Percentiles rank a stretch among this genome's conserved stretches.
These are phyloP conservation scores for Excoecaria cochinchinensis DNA, from an alignment of 345 rosid species.

Conservation along the genomic window DNA sequence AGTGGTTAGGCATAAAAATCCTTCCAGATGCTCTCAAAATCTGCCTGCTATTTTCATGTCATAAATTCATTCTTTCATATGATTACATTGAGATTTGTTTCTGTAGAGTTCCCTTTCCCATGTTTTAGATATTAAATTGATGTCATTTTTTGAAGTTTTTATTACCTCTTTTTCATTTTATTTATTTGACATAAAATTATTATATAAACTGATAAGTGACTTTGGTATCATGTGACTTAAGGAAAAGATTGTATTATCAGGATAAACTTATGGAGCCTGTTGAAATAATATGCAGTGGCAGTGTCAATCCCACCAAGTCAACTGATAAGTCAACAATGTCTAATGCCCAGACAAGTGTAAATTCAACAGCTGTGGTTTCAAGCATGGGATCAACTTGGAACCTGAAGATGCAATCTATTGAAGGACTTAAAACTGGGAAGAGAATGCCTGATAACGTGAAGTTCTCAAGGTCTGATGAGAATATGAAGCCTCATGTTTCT, in stretches of 20 bases:
- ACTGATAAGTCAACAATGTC: constrained; percentile 39
- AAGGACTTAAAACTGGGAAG: constrained; percentile 48
- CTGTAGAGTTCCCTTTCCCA: neutral
- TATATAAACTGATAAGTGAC: neutral
- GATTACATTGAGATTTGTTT: neutral
- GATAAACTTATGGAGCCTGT: constrained; percentile 5
- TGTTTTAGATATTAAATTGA: neutral
- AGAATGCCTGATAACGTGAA: constrained; percentile 41
- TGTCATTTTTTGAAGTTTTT: neutral
- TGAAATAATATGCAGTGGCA: constrained; percentile 37
- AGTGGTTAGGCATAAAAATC: neutral
- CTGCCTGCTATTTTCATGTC: neutral
- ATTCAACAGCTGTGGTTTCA: constrained; percentile 32
- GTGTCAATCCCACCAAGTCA: constrained; percentile 36
- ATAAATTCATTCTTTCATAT: neutral
- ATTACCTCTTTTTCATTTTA: constrained; percentile 5
- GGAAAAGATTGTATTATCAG: constrained; percentile 1
- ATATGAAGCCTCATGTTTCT: constrained; percentile 7
- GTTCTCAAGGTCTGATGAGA: constrained; percentile 41
- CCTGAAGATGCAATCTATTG: constrained; percentile 35
- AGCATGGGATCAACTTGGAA: constrained; percentile 36
- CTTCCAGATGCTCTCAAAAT: neutral
- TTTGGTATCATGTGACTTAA: neutral
- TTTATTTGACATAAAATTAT: constrained; percentile 6
- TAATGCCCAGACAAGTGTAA: constrained; percentile 14